Evolutionary conservation across 306 rosid genomes (phyloP), one percentile per base, ranked within the genome.

Genomic region (Purshia tridentata): DNA sequence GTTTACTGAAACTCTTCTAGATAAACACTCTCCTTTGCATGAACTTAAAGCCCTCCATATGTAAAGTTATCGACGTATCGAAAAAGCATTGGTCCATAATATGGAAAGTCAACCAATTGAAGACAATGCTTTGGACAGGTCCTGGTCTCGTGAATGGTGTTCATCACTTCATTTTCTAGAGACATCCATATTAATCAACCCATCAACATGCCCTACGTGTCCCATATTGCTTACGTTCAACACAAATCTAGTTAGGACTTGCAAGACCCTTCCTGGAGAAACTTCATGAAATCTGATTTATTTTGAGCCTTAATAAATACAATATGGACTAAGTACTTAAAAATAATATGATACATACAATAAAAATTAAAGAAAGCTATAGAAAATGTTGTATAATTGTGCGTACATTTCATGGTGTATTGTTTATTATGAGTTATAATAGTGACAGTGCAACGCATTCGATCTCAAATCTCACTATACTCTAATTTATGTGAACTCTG

Each of bases 401-500:
- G 20, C 83, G 35, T 29, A 29, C 35, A 23, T 23, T 23, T 1
- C 35, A 29, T 29, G 35, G 35, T 29, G 35, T 29, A 29, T 23
- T 23, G 35, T 29, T 29, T 29, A 29, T 77, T 44, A 4, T 47
- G 15, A 14, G 19, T 20, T 42, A 73, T 72, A 76, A 74, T 66
- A 48, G 72, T 35, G 76, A 3, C 57, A 1, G 75, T 69, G 72
- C 56, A 57, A 78, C 62, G 70, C 80, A 72, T 74, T 4, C 76
- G 90, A 92, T 89, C 86, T 74, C 85, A 86, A 74, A 86, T 89
- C 91, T 64, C 44, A 23, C 54, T 67, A 82, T 74, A 73, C 72
- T 68, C 37, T 75, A 84, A 69, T 78, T 20, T 83, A 69, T 44
- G 80, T 6, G 12, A 22, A 11, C 56, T 19, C 14, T 42, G 39